Evolutionary conservation across 768 basidiomycete species (phyloP), one percentile per base, ranked within the genome.

Genomic region (Termitomyces sp.): DNA sequence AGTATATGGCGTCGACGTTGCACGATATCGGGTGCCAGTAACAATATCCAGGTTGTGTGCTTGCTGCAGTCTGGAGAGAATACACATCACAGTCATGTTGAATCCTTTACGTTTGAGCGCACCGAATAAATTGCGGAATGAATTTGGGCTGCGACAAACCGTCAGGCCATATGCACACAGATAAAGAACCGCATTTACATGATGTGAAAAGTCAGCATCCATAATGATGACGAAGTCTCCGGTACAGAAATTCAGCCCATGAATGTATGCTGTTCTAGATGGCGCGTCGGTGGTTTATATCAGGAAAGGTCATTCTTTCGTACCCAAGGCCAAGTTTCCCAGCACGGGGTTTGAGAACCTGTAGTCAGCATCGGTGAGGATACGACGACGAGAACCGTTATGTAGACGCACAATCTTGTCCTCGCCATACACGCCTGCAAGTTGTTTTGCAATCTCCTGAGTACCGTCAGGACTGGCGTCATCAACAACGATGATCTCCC

Each of bases 201-300:
- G 94, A 67, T 96, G 94, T 5, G 92, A 94, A 72, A 96, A 94
- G 74, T 96, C 94, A 51, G 94, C 94, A 65, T 96, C 94, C 94
- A 96, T 96, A 69, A 96, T 95, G 67, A 95, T 91, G 22, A 94
- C 92, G 73, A 94, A 96, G 71, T 92, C 91, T 9, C 94, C 94
- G 0, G 87, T 87, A 63, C 88, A 89, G 71, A 90, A 95, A 64
- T 92, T 87, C 48, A 96, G 77, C 13, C 94, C 94, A 67, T 96
- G 90, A 37, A 95, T 90, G 68, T 96, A 96, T 34, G 94, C 94
- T 22, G 94, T 94, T 74, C 37, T 18, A 46, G 29, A 52, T 50
- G 55, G 58, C 51, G 55, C 27, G 41, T 54, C 16, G 22, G 48
- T 58, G n/a, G 16, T 43, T 34, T 2, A 6, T 1, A 37, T 24